Evolutionary conservation across 75 land plant species (phyloP).

Genomic region (Pinus tabuliformis): DNA sequence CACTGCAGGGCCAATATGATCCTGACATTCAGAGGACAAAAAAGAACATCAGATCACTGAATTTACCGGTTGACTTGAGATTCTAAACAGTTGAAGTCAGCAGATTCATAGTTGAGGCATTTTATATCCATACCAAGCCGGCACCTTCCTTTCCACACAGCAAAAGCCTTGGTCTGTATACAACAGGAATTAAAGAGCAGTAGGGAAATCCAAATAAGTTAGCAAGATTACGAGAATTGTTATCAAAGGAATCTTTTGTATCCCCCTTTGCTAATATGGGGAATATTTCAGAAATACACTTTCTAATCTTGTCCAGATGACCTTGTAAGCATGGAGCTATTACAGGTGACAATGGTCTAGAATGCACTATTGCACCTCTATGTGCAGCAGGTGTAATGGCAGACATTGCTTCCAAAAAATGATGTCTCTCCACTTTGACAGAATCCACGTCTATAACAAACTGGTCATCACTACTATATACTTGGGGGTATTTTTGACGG

Average conservation of each 20-base stretch:
- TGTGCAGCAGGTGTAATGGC: slow-evolving; percentile 98
- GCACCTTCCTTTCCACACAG: slow-evolving; percentile 75
- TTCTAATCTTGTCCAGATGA: slow-evolving; percentile 62
- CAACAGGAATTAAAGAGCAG: slow-evolving; percentile 78
- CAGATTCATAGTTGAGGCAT: not conserved
- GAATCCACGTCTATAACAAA: slow-evolving; percentile 93
- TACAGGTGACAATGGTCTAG: slow-evolving; percentile 79
- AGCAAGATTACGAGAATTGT: slow-evolving; percentile 41
- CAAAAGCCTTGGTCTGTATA: slow-evolving; percentile 80
- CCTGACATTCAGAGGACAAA: slow-evolving; percentile 57
- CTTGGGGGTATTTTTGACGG: slow-evolving; percentile 94
- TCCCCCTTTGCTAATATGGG: slow-evolving; percentile 27
- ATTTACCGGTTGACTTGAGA: not conserved
- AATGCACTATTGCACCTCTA: slow-evolving; percentile 80
- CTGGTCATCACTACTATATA: slow-evolving; percentile 93
- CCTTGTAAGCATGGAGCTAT: slow-evolving; percentile 75
- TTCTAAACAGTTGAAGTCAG: not conserved
- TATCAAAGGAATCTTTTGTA: slow-evolving; percentile 14
- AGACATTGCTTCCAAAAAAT: slow-evolving; percentile 92
- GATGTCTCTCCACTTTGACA: slow-evolving; percentile 71
- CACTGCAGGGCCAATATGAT: slow-evolving; percentile 94
- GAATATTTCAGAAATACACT: slow-evolving; percentile 58
- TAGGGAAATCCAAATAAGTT: slow-evolving; percentile 57
- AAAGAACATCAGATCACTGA: not conserved
- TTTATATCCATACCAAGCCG: slow-evolving; percentile 66